Evolutionary conservation across 2,329 filamentous ascomycete species (phyloP), one percentile per base, ranked within the genome.

Genomic region (Penicillium palitans): DNA sequence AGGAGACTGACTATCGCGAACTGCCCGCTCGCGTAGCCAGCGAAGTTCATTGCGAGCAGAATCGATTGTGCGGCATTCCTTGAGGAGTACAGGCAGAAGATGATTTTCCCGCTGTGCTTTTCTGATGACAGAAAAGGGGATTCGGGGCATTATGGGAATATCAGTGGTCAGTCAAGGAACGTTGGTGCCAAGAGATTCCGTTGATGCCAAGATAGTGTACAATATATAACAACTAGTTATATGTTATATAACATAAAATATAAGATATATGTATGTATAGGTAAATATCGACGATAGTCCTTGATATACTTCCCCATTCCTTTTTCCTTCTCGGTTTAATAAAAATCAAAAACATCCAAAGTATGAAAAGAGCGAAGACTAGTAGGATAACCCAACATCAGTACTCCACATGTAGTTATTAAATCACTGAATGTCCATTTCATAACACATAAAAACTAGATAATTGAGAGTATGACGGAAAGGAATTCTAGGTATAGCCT

Each of bases 1-100:
- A 35, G 33, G 42, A 29, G 52, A 57, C 41, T 41, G 42, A 31
- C 46, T 58, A 46, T 68, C 55, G 25, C 55, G 61, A 10, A 71
- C 39, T 6, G 73, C 74, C 59, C 74, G 70, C 59, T 80, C 76
- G 41, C 68, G 70, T 21, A 81, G 70, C 79, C 79, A 81, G 27
- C 78, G 76, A 6, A 81, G 68, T 64, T 81, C 79, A 66, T 78
- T 80, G 31, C 68, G 72, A 19, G 79, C 79, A 5, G 77, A 79
- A 24, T 65, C 57, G 8, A 80, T 63, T 10, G 78, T 72, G 31
- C 78, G 77, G 52, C 79, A 80, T 66, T 78, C 70, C 48, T 70
- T 74, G 4, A 81, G 70, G 10, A 81, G 74, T 4, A 74, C 59
- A 6, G 77, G 70, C 3, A 81, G 70, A 24, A 78, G 68, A n/a